Evolutionary conservation across 495 filamentous ascomycete genomes (phyloP).

Genomic region (Hypoxylon rickii): DNA sequence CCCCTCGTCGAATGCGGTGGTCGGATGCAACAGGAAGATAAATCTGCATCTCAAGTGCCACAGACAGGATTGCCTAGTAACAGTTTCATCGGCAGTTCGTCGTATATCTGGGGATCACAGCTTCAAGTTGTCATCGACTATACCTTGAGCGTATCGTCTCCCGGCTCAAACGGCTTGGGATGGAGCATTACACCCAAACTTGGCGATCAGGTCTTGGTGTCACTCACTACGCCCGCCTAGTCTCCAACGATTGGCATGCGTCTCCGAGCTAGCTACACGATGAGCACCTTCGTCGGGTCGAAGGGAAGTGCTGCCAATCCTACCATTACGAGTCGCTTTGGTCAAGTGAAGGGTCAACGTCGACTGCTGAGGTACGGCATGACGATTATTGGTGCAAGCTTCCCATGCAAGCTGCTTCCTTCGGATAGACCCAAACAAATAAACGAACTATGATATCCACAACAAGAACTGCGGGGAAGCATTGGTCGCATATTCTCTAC

Average conservation of each 20-base stretch:
- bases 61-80: constrained; percentile 14
- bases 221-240: not conserved
- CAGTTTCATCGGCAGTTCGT: constrained; percentile 30
- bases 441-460: constrained; percentile 29
- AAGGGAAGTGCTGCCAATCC: constrained; percentile 10
- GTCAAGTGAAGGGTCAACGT: constrained; percentile 5
- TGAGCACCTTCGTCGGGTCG: constrained; percentile 1
- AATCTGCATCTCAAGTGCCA: constrained; percentile 15
- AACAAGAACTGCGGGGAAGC: constrained; percentile 32
- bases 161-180: constrained; percentile 8
- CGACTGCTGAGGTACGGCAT: constrained; percentile 28
- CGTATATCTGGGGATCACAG: constrained; percentile 5
- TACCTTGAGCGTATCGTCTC: constrained; percentile 3
- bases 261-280: not conserved
- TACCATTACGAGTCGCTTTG: not conserved
- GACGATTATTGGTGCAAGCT: constrained; percentile 26
- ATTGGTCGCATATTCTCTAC: constrained; percentile 18
- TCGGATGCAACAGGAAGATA: constrained; percentile 23
- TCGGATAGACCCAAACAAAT: constrained; percentile 22
- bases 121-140: constrained; percentile 10
- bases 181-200: not conserved
- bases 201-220: constrained; percentile 2
- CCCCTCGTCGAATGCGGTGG: constrained; percentile 27
- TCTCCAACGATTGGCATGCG: constrained; percentile 1
- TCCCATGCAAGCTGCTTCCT: constrained; percentile 21